Percentiles rank a stretch among this genome's conserved stretches.
Evolutionary conservation across 2,329 filamentous ascomycete genomes (phyloP).

Genomic region (Cryphonectria parasitica): DNA sequence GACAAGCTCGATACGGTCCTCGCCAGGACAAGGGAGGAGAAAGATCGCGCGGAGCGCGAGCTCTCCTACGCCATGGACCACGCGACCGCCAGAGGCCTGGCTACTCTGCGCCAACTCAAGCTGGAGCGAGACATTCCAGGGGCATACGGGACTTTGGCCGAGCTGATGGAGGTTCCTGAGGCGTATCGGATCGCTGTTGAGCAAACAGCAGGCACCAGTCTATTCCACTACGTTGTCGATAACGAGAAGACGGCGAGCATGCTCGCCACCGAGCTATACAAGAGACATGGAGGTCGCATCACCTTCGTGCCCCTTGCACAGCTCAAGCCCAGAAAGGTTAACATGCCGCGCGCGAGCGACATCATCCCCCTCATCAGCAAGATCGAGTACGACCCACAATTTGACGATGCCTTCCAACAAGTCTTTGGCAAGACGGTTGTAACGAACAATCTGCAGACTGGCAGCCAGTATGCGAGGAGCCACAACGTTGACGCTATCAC

Average conservation of each 20-base stretch:
- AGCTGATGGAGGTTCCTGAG: conserved; percentile 86
- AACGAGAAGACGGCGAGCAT: conserved; percentile 84
- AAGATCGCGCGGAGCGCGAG: conserved; percentile 75
- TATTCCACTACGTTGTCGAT: conserved; percentile 97
- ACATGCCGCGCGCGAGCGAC: conserved; percentile 84
- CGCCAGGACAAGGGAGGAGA: conserved; percentile 74
- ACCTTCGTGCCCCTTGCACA: conserved; percentile 95
- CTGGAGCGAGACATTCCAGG: conserved; percentile 78
- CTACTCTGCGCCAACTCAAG: conserved; percentile 83
- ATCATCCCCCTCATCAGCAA: conserved; percentile 87
- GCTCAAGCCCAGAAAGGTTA: conserved; percentile 69
- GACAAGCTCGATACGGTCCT: conserved; percentile 83
- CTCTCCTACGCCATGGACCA: conserved; percentile 88
- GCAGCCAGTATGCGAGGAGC: conserved; percentile 87
- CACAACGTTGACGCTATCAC: conserved; percentile 94
- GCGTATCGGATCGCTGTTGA: conserved; percentile 88
- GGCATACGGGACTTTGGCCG: conserved; percentile 89
- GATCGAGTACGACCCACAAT: conserved; percentile 75
- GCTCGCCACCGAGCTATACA: conserved; percentile 78
- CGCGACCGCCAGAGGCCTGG: conserved; percentile 82
- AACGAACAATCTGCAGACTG: conserved; percentile 85
- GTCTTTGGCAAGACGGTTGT: conserved; percentile 96
- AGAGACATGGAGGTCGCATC: conserved; percentile 79
- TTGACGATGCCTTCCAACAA: conserved; percentile 86
- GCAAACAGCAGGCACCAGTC: conserved; percentile 86